Evolutionary conservation across 306 rosid genomes (phyloP), one percentile per base, ranked within the genome.

Genomic region (Elaeagnus macrophylla): DNA sequence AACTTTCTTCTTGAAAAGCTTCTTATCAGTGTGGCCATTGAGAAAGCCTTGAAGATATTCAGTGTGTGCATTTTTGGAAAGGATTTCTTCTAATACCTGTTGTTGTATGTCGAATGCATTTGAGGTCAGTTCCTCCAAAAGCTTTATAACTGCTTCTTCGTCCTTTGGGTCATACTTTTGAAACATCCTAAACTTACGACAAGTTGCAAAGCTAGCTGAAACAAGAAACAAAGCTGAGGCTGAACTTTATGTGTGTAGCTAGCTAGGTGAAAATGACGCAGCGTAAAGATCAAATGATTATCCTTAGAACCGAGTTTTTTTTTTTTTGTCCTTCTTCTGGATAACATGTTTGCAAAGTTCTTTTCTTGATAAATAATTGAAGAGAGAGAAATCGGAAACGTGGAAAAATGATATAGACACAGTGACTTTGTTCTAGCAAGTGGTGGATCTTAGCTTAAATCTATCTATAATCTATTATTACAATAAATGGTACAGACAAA

Each of bases 31-130:
- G 48, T 73, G 74, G 36, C 80, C 83, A 19, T 42, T 55, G 17
- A 85, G 83, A 74, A 76, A 83, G 35, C 72, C 70, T 16, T 55
- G 68, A 6, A 89, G 80, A 77, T 83, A 89, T 71, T 89, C 85
- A 2, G 95, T 89, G 15, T 68, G 45, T 1, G 77, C 65, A 66
- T 89, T 89, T 16, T 74, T 67, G 12, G 57, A 12, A 1, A 89
- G 61, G 66, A 89, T 85, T 69, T 79, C 75, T 3, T 65, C 62
- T 43, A 89, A 61, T 15, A 81, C 89, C 53, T 64, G 68, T 56
- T 81, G 73, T 61, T 89, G 97, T 12, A 77, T 68, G 39, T 70
- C 49, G 37, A 61, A 61, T 0, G 93, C 93, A 53, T 83, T 82
- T 59, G 74, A 71, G 1, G 95, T 89, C 75, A 81, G 74, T 54